Percentiles rank a stretch among this genome's conserved stretches.
These are phyloP conservation scores for Meira miltonrushii DNA, from an alignment of 1,284 basidiomycete species.

Conservation along the genomic window DNA sequence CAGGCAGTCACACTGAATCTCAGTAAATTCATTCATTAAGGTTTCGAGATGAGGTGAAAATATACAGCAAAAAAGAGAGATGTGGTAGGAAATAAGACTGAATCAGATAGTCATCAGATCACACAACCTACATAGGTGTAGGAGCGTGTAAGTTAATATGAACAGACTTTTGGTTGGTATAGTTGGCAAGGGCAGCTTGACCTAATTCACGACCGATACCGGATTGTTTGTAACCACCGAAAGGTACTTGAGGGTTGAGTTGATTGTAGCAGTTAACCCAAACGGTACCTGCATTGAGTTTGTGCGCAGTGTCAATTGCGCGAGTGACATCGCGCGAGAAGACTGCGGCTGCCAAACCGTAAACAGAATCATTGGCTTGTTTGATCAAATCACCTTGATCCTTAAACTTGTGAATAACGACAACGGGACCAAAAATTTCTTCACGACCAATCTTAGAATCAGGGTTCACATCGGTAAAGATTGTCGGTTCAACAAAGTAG, in stretches of 20 bases:
- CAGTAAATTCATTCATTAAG: no score
- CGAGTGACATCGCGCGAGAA: constrained; percentile 74
- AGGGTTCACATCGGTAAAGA: constrained; percentile 60
- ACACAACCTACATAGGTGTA: not conserved
- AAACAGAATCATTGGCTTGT: constrained; percentile 72
- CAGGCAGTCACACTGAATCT: no score
- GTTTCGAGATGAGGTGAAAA: no score
- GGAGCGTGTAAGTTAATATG: constrained; percentile 3
- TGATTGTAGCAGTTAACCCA: constrained; percentile 61
- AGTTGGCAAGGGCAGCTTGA: constrained; percentile 59
- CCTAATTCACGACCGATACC: constrained; percentile 49
- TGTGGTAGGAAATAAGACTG: no score
- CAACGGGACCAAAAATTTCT: constrained; percentile 85
- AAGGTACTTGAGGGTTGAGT: constrained; percentile 28
- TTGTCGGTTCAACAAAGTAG: constrained; percentile 55
- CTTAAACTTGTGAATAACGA: constrained; percentile 58
- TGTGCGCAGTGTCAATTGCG: constrained; percentile 69
- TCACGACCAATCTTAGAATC: constrained; percentile 83
- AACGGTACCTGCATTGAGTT: constrained; percentile 74
- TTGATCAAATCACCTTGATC: constrained; percentile 62
- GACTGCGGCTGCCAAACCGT: constrained; percentile 81
- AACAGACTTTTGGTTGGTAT: constrained; percentile 67
- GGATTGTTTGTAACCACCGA: constrained; percentile 40
- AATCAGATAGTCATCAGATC: no score
- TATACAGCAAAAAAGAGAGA: no score